Percentiles rank a stretch among this genome's conserved stretches.
These are phyloP conservation scores for Nyssa sinensis DNA, from an alignment of 148 eudicot species.

Conservation along the genomic window DNA sequence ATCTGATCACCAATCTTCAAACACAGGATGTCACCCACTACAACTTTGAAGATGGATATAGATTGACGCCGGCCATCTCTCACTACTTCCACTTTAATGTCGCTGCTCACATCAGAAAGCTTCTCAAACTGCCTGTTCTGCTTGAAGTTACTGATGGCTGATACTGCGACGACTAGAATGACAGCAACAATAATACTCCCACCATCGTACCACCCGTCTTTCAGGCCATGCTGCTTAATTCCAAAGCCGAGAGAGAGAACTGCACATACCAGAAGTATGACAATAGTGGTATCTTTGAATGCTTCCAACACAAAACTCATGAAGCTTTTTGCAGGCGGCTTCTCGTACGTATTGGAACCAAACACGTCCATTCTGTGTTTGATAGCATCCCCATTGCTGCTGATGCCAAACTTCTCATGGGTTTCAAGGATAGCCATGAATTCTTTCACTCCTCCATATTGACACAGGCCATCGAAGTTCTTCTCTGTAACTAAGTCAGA, in stretches of 20 bases:
- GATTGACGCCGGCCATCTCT: conserved; percentile 16
- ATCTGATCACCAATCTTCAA: conserved; percentile 44
- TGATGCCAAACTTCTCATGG: background rate
- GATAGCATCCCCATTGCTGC: background rate
- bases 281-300: background rate
- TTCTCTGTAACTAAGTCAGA: background rate
- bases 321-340: conserved; percentile 1
- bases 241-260: conserved; percentile 3
- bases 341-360: background rate
- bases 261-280: background rate
- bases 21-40: conserved; percentile 37
- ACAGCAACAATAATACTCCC: conserved; percentile 53
- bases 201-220: conserved; percentile 58
- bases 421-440: background rate
- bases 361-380: background rate
- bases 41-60: conserved; percentile 33
- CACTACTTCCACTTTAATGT: conserved; percentile 15
- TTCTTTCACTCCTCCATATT: background rate
- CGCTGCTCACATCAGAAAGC: background rate
- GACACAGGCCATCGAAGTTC: background rate
- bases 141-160: conserved; percentile 35
- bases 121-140: conserved; percentile 27
- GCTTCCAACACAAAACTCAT: background rate
- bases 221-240: conserved; percentile 26
- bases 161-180: conserved; percentile 39